Conservation (phyloP, 371 early-diverging fungal genomes). For the Lichtheimia hyalospora region DNA sequence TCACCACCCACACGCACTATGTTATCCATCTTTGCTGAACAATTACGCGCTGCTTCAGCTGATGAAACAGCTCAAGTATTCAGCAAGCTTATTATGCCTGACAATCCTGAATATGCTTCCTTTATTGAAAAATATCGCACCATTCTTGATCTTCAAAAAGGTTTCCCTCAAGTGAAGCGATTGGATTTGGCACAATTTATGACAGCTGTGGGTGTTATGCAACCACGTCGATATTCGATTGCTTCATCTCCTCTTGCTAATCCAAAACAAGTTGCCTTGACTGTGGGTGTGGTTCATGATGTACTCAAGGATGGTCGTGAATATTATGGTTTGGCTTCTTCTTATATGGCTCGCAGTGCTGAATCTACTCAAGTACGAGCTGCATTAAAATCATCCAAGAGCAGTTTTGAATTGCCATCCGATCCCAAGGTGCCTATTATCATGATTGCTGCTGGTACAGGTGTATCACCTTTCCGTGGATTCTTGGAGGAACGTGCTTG, state of each 20-base stretch:
- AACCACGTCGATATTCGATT: constrained; percentile 63
- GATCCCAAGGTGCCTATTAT: constrained; percentile 46
- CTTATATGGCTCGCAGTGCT: constrained; percentile 20
- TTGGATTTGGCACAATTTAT: constrained; percentile 49
- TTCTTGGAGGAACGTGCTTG: constrained; percentile 58
- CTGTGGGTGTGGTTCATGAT: constrained; percentile 47
- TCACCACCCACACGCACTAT: constrained; percentile 48
- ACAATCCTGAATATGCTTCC: constrained; percentile 36
- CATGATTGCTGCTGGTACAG: constrained; percentile 75
- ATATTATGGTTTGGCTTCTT: constrained; percentile 43
- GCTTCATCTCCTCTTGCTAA: constrained; percentile 41
- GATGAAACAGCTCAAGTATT: constrained; percentile 40
- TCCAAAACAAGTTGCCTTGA: constrained; percentile 27
- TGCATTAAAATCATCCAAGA: constrained; percentile 42
- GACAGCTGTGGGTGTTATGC: constrained; percentile 43
- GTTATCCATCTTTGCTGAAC: constrained; percentile 39
- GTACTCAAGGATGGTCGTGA: constrained; percentile 30
- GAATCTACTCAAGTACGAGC: constrained; percentile 20
- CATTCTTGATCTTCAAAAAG: constrained; percentile 43
- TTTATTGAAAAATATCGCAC: constrained; percentile 50
- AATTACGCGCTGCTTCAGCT: constrained; percentile 29
- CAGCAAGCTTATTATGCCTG: constrained; percentile 34
- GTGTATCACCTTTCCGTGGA: constrained; percentile 88
- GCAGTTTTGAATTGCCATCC: constrained; percentile 35
- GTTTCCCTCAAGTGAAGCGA: constrained; percentile 45